phyloP scores from a whole-genome alignment of 2,329 filamentous ascomycete genomes.

The Rutstroemia sp. region DNA sequence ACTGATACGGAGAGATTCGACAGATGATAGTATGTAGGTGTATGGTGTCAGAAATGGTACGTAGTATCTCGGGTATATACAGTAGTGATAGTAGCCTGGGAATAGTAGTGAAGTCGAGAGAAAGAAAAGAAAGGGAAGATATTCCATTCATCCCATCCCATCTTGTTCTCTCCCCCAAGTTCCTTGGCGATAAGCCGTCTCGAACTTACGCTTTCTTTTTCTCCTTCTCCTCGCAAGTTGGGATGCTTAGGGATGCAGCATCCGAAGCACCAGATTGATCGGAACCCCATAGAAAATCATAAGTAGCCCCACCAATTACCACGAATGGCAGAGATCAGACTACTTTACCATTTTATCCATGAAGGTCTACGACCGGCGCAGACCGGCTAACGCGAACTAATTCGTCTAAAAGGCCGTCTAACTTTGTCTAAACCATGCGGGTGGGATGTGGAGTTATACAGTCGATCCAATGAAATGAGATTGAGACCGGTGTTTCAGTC shows the following conservation, averaged over 20 bases:
- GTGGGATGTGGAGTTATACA: not conserved
- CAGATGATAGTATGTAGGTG: too few species aligned
- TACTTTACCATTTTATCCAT: constrained; percentile 2
- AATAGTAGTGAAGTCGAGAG: not conserved
- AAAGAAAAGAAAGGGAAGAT: not conserved
- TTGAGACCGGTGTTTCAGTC: not conserved
- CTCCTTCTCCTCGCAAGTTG: not conserved
- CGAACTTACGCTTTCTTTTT: not conserved
- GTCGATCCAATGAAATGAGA: not conserved
- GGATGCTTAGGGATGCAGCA: not conserved
- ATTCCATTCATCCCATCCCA: not conserved
- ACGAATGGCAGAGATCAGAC: not conserved
- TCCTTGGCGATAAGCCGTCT: constrained; percentile 4
- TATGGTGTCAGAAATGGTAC: too few species aligned
- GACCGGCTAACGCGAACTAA: not conserved
- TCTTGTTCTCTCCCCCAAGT: too few species aligned
- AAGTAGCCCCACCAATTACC: not conserved
- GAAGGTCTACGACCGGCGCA: not conserved
- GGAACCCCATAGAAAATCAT: constrained; percentile 2
- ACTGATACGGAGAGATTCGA: too few species aligned
- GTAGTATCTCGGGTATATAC: too few species aligned
- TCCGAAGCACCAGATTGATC: constrained; percentile 1
- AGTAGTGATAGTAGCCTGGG: too few species aligned
- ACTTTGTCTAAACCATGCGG: not conserved
- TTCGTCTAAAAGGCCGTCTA: not conserved